Conservation (phyloP, 306 rosid species). For the Rosa chinensis region DNA sequence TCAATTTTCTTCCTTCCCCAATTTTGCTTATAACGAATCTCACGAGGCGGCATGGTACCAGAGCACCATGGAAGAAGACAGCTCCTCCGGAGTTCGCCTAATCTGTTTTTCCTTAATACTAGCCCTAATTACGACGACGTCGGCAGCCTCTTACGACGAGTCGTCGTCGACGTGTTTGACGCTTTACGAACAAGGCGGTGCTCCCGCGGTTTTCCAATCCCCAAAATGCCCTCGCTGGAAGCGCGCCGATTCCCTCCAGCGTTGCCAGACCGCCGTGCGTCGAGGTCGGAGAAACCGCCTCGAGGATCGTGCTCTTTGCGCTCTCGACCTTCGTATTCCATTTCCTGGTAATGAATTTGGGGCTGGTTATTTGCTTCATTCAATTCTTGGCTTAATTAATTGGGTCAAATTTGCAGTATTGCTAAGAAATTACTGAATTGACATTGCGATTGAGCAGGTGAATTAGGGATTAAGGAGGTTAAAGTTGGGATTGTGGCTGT, state of each 20-base stretch:
- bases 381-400: neutral
- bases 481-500: conserved; percentile 74
- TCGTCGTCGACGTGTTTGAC: conserved; percentile 66
- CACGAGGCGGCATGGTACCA: neutral
- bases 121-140: neutral
- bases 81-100: conserved; percentile 10
- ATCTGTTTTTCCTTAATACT: conserved; percentile 33
- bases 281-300: conserved; percentile 66
- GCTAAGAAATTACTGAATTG: neutral
- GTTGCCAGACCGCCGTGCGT: conserved; percentile 62
- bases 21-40: too few relatives aligned
- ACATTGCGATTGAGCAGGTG: conserved; percentile 39
- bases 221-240: conserved; percentile 93
- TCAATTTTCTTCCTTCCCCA: neutral
- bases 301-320: conserved; percentile 86
- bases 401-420: too few relatives aligned
- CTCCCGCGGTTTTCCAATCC: conserved; percentile 85
- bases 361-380: neutral
- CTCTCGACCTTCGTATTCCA: conserved; percentile 75
- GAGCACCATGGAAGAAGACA: neutral
- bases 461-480: conserved; percentile 67
- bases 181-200: conserved; percentile 75
- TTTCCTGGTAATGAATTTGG: conserved; percentile 48
- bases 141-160: conserved; percentile 35
- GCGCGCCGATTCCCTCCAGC: conserved; percentile 47